phyloP scores from a whole-genome alignment of 108 stramenopile species.

The Nitzschia sp. region DNA sequence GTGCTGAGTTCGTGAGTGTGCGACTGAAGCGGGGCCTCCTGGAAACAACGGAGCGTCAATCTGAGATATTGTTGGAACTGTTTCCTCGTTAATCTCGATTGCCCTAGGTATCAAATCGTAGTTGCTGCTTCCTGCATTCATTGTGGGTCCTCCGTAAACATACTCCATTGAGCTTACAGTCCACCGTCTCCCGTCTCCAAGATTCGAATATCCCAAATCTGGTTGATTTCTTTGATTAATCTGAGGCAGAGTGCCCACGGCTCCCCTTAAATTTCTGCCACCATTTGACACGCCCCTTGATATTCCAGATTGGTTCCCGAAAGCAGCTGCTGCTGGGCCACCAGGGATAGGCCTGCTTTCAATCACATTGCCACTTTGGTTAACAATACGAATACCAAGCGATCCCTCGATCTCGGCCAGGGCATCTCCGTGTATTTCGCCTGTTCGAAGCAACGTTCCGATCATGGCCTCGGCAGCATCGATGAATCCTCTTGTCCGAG shows the following conservation, averaged over 20 bases:
- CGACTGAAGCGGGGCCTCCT: slow-evolving; percentile 68
- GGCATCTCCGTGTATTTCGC: slow-evolving; percentile 55
- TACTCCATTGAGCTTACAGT: slow-evolving; percentile 71
- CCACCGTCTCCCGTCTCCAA: slow-evolving; percentile 39
- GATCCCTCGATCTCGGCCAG: slow-evolving; percentile 70
- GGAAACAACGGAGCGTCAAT: slow-evolving; percentile 74
- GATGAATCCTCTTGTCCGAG: slow-evolving; percentile 37
- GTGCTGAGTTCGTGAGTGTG: slow-evolving; percentile 48
- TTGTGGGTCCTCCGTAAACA: slow-evolving; percentile 66
- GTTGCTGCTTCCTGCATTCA: slow-evolving; percentile 58
- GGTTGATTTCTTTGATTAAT: slow-evolving; percentile 62
- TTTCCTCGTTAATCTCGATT: slow-evolving; percentile 20
- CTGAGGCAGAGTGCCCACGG: slow-evolving; percentile 40
- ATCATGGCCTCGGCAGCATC: slow-evolving; percentile 80
- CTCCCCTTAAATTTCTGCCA: background rate
- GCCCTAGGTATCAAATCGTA: slow-evolving; percentile 39
- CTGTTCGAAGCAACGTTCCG: slow-evolving; percentile 63
- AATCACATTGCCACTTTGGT: slow-evolving; percentile 1
- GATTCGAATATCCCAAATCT: slow-evolving; percentile 53
- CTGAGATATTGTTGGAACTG: slow-evolving; percentile 24
- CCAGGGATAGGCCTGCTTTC: slow-evolving; percentile 24
- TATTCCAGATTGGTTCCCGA: background rate
- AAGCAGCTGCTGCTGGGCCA: slow-evolving; percentile 10
- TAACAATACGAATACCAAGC: slow-evolving; percentile 65
- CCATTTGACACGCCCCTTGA: slow-evolving; percentile 4